Percentiles rank a stretch among this genome's conserved stretches.
Conservation (phyloP, 441 rosid species). For the Bocquillonia castaneifolia region DNA sequence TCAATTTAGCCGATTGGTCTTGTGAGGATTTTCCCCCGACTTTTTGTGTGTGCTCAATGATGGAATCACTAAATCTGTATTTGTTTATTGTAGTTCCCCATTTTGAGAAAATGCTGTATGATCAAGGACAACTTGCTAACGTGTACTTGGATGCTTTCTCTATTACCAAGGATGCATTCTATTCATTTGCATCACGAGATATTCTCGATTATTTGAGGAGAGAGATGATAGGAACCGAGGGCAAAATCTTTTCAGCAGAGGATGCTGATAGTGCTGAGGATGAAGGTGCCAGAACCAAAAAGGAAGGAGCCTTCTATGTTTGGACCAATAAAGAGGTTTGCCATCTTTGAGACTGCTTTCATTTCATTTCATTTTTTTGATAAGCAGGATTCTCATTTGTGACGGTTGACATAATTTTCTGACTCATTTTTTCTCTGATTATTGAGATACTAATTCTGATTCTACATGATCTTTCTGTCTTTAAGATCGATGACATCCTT, state of each 20-base stretch:
- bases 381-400: slow-evolving; percentile 2
- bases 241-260: slow-evolving; percentile 90
- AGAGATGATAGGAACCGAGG: slow-evolving; percentile 82
- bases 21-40: background rate
- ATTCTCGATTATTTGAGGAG: slow-evolving; percentile 87
- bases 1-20: slow-evolving; percentile 1
- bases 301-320: slow-evolving; percentile 87
- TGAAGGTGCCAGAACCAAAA: slow-evolving; percentile 55
- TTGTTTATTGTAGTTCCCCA: slow-evolving; percentile 75
- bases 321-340: slow-evolving; percentile 79
- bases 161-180: slow-evolving; percentile 58
- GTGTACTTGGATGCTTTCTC: slow-evolving; percentile 76
- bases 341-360: background rate
- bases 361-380: slow-evolving; percentile 1
- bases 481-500: slow-evolving; percentile 67
- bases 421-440: too few species aligned
- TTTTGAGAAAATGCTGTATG: slow-evolving; percentile 97
- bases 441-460: background rate
- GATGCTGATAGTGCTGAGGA: slow-evolving; percentile 91
- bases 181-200: slow-evolving; percentile 57
- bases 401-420: background rate
- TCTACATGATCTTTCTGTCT: slow-evolving; percentile 15
- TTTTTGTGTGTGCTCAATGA: background rate
- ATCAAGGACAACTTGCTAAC: slow-evolving; percentile 86
- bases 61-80: slow-evolving; percentile 10